Conservation (phyloP, 164 flowering plant species). For the Nymphaea colorata region DNA sequence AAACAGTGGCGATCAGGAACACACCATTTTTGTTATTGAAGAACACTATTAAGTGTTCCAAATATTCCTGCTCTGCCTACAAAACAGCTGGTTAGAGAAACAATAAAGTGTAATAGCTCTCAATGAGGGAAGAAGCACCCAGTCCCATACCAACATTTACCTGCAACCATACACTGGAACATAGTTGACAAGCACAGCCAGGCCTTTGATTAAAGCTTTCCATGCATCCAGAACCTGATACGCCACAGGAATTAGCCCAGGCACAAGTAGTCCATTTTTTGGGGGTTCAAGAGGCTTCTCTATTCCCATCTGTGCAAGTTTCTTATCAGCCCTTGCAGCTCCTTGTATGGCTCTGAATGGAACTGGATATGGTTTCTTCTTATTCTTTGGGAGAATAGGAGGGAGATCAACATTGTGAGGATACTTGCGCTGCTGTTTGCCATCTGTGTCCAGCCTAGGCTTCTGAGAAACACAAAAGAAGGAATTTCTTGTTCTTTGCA, state of each 20-base stretch:
- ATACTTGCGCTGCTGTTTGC: not conserved
- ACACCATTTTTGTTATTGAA: no score
- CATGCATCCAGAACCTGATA: conserved; percentile 75
- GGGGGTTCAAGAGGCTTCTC: conserved; percentile 88
- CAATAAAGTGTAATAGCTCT: no score
- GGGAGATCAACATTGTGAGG: conserved; percentile 92
- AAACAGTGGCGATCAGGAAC: no score
- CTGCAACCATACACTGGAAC: conserved; percentile 93
- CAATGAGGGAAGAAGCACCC: no score
- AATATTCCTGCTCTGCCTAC: no score
- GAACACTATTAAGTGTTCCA: no score
- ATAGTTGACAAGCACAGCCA: conserved; percentile 69
- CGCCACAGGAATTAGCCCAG: conserved; percentile 75
- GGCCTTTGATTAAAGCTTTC: conserved; percentile 68
- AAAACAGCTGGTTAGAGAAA: no score
- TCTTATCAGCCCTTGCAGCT: conserved; percentile 56
- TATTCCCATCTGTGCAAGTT: conserved; percentile 66
- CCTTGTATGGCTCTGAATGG: conserved; percentile 53
- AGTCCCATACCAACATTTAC: conserved; percentile 18
- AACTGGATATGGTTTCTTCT: conserved; percentile 89
- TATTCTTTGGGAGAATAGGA: conserved; percentile 45
- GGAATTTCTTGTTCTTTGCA: no score
- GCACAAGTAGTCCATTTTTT: conserved; percentile 76
- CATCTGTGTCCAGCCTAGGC: no score
- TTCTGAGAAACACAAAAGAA: no score